A percentile compares a stretch with the other conserved stretches of the same genome.
These are phyloP conservation scores for Apocynum venetum DNA, from an alignment of 257 asterid genomes.

Conservation along the genomic window DNA sequence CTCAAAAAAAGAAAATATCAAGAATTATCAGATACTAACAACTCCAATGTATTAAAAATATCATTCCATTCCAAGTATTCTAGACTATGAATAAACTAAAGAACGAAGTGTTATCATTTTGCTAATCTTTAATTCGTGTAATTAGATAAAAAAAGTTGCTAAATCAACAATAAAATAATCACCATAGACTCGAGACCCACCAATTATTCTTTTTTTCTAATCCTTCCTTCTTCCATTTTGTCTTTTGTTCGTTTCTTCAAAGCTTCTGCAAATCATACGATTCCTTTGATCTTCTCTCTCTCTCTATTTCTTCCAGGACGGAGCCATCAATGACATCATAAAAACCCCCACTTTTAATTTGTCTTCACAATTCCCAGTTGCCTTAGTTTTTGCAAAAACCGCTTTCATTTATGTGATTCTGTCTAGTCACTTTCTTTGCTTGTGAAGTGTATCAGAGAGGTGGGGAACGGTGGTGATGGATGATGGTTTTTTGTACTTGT, in stretches of 20 bases:
- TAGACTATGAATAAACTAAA: too few relatives aligned
- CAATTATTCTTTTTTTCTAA: background rate
- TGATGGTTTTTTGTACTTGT: conserved; percentile 3
- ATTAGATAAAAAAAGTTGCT: too few relatives aligned
- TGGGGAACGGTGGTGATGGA: conserved; percentile 12
- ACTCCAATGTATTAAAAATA: too few relatives aligned
- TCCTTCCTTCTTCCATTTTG: conserved; percentile 38
- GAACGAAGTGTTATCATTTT: too few relatives aligned
- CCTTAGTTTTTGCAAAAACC: background rate
- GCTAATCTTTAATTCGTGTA: too few relatives aligned
- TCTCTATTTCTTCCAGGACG: background rate
- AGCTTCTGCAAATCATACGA: conserved; percentile 15
- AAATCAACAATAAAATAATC: conserved; percentile 7
- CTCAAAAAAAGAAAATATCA: too few relatives aligned
- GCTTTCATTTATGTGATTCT: conserved; percentile 19
- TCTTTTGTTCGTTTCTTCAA: conserved; percentile 37
- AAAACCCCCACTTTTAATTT: background rate
- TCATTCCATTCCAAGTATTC: too few relatives aligned
- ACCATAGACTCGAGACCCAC: conserved; percentile 24
- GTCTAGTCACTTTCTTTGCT: conserved; percentile 23
- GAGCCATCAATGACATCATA: conserved; percentile 14
- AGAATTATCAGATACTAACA: too few relatives aligned
- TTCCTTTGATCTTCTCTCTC: background rate
- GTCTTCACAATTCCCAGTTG: background rate
- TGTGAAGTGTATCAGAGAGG: conserved; percentile 34